Evolutionary conservation across 139 green algal species (phyloP).

Genomic region (Tetradesmus lagerheimii): DNA sequence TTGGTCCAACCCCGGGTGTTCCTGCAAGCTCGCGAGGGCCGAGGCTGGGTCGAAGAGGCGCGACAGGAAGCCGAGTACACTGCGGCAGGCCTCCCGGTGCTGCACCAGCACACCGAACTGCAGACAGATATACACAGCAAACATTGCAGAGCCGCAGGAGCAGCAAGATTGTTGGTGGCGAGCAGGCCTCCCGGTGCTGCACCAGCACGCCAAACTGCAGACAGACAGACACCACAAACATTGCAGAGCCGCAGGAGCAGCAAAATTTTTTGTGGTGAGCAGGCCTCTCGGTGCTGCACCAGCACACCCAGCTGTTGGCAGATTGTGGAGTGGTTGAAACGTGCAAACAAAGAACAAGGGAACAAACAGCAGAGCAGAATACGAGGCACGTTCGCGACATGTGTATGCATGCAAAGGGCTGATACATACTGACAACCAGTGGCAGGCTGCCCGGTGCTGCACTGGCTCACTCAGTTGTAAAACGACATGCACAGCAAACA

Average conservation of each 20-base stretch:
- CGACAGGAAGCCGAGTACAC: constrained; percentile 73
- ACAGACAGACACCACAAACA: background rate
- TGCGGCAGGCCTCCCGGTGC: constrained; percentile 83
- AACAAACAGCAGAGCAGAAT: no score
- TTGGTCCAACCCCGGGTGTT: constrained; percentile 6
- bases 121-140: background rate
- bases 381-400: no score
- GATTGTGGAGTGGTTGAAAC: background rate
- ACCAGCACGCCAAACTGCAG: constrained; percentile 48
- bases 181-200: constrained; percentile 85
- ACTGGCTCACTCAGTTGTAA: no score
- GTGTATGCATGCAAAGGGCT: no score
- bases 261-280: no score
- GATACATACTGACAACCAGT: no score
- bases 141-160: background rate
- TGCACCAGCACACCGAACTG: constrained; percentile 58
- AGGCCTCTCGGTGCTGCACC: constrained; percentile 81
- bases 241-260: background rate
- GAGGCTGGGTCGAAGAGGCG: constrained; percentile 60
- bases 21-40: constrained; percentile 9
- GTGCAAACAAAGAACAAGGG: background rate
- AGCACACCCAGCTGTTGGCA: background rate
- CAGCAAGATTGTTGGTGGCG: no score
- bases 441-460: no score
- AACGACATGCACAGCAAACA: no score